phyloP scores from a whole-genome alignment of 1,284 basidiomycete genomes.

The Microbotryum violaceum region DNA sequence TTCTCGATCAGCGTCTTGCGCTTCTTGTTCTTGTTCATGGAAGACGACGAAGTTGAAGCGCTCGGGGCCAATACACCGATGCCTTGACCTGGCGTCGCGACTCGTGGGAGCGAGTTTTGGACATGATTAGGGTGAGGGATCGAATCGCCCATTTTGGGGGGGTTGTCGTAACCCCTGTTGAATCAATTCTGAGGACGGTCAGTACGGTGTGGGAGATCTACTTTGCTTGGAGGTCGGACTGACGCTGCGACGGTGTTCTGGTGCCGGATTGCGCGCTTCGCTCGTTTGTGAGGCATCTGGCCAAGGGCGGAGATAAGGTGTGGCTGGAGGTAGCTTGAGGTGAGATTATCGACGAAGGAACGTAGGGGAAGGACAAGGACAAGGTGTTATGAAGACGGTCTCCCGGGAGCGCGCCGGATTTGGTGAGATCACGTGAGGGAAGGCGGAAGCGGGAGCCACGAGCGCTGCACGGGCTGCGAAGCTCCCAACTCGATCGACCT shows the following conservation, averaged over 20 bases:
- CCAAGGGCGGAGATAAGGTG: too few species aligned
- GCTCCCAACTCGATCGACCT: too few species aligned
- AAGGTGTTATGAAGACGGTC: too few species aligned
- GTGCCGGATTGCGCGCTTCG: constrained; percentile 13
- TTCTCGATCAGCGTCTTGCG: constrained; percentile 6
- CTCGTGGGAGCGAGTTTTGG: not conserved
- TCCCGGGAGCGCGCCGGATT: too few species aligned
- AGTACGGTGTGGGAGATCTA: not conserved
- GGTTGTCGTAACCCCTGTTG: constrained; percentile 20
- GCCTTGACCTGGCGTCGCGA: not conserved
- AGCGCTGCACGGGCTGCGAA: too few species aligned
- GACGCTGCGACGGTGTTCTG: constrained; percentile 3
- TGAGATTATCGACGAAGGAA: too few species aligned
- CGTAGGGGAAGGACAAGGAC: too few species aligned
- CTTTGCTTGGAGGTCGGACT: not conserved
- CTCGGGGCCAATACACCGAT: not conserved
- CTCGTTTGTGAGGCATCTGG: constrained; percentile 21
- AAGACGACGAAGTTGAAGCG: not conserved
- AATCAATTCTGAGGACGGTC: too few species aligned
- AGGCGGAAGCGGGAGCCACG: too few species aligned
- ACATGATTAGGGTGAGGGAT: constrained; percentile 12
- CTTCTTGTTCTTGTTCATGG: constrained; percentile 16
- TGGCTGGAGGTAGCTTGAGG: too few species aligned
- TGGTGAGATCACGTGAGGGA: too few species aligned
- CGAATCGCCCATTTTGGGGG: constrained; percentile 19